Conservation (phyloP, 1,284 basidiomycete genomes). For the Puccinia horiana region DNA sequence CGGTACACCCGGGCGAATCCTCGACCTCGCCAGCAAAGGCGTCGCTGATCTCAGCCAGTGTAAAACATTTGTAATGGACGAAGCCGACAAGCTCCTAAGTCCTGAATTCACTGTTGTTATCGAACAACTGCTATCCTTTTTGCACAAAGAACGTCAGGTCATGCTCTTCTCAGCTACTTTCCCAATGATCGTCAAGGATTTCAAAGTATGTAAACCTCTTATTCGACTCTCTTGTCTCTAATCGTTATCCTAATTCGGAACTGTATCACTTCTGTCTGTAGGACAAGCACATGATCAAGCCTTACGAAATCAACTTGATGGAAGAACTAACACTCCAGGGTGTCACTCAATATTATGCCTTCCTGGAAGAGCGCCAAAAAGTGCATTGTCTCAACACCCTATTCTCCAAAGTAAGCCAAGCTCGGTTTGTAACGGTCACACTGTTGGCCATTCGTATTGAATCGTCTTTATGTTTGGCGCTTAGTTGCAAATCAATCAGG, state of each 20-base stretch:
- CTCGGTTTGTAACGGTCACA: not conserved
- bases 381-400: slow-evolving; percentile 97
- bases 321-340: slow-evolving; percentile 97
- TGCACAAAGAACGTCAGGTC: slow-evolving; percentile 86
- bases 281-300: slow-evolving; percentile 97
- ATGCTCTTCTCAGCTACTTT: slow-evolving; percentile 99
- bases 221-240: not conserved
- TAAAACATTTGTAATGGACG: slow-evolving; percentile 97
- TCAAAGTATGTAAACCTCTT: slow-evolving; percentile 69
- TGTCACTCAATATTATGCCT: slow-evolving; percentile 99
- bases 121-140: slow-evolving; percentile 85
- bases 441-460: slow-evolving; percentile 29
- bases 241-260: not conserved
- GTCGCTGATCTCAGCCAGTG: slow-evolving; percentile 93
- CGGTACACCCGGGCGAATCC: slow-evolving; percentile 92
- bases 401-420: slow-evolving; percentile 76
- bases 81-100: slow-evolving; percentile 95
- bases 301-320: slow-evolving; percentile 99
- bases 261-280: slow-evolving; percentile 57
- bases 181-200: slow-evolving; percentile 98
- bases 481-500: slow-evolving; percentile 99
- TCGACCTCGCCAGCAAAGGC: slow-evolving; percentile 89
- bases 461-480: not conserved
- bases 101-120: slow-evolving; percentile 98
- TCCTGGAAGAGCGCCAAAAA: slow-evolving; percentile 98